Evolutionary conservation across 2,329 filamentous ascomycete species (phyloP).

Genomic region (Cordyceps farinosa): DNA sequence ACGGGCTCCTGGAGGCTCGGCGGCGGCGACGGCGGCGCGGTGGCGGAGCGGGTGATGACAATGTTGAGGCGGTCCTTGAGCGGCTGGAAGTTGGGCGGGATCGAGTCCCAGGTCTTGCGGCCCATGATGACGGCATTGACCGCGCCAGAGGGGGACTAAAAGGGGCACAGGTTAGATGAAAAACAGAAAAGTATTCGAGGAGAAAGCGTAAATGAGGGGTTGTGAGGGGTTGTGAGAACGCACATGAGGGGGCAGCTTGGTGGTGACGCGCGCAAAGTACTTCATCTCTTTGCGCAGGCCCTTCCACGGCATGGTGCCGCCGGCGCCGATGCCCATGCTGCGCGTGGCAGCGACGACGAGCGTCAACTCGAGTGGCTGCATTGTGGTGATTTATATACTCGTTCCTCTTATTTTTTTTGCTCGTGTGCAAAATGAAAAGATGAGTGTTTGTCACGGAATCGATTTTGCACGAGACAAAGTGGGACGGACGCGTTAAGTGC

Average conservation of each 20-base stretch:
- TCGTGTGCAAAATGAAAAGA: background rate
- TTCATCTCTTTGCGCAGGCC: conserved; percentile 87
- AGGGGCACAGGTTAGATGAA: background rate
- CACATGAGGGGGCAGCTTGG: conserved; percentile 51
- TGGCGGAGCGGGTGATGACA: conserved; percentile 62
- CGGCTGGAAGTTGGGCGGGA: conserved; percentile 74
- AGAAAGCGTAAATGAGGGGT: background rate
- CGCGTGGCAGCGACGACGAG: conserved; percentile 92
- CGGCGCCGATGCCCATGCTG: conserved; percentile 80
- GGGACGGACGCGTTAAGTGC: conserved; percentile 11
- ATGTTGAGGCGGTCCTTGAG: conserved; percentile 78
- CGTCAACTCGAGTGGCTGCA: conserved; percentile 62
- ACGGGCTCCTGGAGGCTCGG: conserved; percentile 42
- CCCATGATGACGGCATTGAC: conserved; percentile 91
- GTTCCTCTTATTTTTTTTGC: background rate
- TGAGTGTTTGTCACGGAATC: background rate
- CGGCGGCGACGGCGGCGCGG: conserved; percentile 20
- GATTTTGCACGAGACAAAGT: conserved; percentile 10
- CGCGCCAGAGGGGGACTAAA: conserved; percentile 31
- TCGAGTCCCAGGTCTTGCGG: conserved; percentile 92
- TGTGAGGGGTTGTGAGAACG: conserved; percentile 1
- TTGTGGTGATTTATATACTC: conserved; percentile 17
- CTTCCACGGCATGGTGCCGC: conserved; percentile 81
- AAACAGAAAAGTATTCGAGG: too few species aligned
- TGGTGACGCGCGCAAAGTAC: conserved; percentile 90